phyloP scores from a whole-genome alignment of 495 filamentous ascomycete species.

The Penicillium atrosanguineum region DNA sequence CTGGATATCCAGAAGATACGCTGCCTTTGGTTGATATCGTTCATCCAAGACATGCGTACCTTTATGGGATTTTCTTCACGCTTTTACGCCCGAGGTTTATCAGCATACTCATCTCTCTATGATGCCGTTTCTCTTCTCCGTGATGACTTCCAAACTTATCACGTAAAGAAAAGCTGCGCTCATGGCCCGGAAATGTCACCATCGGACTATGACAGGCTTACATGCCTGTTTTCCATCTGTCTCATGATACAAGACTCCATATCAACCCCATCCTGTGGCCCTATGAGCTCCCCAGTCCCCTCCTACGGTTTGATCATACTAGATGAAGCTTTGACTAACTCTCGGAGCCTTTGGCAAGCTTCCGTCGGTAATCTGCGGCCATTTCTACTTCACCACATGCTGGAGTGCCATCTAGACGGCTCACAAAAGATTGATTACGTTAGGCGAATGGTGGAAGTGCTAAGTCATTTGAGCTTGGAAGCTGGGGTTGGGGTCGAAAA shows the following conservation, averaged over 20 bases:
- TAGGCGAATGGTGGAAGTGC: constrained; percentile 19
- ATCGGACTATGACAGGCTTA: constrained; percentile 18
- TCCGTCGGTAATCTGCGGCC: constrained; percentile 19
- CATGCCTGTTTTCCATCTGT: constrained; percentile 24
- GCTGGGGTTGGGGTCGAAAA: constrained; percentile 26
- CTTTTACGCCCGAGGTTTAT: constrained; percentile 16
- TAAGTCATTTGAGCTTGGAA: constrained; percentile 22
- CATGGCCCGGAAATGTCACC: not conserved
- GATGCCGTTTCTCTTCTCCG: constrained; percentile 21
- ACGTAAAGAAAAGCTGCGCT: not conserved
- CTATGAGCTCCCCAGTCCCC: not conserved
- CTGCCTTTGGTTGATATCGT: constrained; percentile 32
- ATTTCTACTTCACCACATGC: constrained; percentile 16
- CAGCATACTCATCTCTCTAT: constrained; percentile 13
- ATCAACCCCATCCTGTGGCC: constrained; percentile 3
- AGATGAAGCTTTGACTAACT: constrained; percentile 11
- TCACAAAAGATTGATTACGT: constrained; percentile 19
- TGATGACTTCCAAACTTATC: constrained; percentile 9
- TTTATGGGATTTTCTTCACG: constrained; percentile 22
- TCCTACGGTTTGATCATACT: constrained; percentile 8
- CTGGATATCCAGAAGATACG: constrained; percentile 26
- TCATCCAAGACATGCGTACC: constrained; percentile 30
- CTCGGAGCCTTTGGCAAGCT: constrained; percentile 8
- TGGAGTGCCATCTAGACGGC: constrained; percentile 4
- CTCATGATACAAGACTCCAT: constrained; percentile 29